Evolutionary conservation across 306 rosid genomes (phyloP), one percentile per base, ranked within the genome.

Genomic region (Arachis stenosperma): DNA sequence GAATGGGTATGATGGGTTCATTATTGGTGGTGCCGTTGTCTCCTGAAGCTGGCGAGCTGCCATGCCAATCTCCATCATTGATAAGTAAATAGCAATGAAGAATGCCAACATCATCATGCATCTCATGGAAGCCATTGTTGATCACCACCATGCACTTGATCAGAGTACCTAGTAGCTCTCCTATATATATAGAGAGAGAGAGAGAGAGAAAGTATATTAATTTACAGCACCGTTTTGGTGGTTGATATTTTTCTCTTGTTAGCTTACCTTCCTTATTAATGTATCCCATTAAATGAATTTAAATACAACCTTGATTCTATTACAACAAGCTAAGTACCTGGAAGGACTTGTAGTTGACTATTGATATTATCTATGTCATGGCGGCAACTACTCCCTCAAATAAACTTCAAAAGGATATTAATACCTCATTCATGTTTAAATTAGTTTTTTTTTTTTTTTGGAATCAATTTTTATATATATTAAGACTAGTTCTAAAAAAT

Each of bases 51-150:
- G 15, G 60, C 75, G 69, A 44, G 65, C 57, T 50, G 37, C 75
- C 2, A 59, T 3, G 61, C 70, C 64, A 9, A 10, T 44, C 17
- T 74, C 60, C 40, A 79, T 51, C 53, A 29, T 52, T 68, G 79
- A 60, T 43, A 79, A 60, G 33, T 66, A 73, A 30, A 73, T 5
- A 14, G 61, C 75, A 67, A 79, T 15, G 54, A 42, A 12, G 2
- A 79, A n/a, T 39, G 66, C 75, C 11, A 67, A 51, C 9, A 71
- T 13, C 54, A 68, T 30, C 54, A 68, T 30, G 75, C 27, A 73
- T 30, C 51, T 60, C 54, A 14, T 17, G 55, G 57, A 67, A 17
- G 79, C 75, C 78, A 78, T 67, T 67, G 11, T 33, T 33, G 4
- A 33, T 33, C 37, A 33, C 4, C 37, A 33, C 4, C 37, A 33